These are phyloP conservation scores for Pichia sp. DNA, from an alignment of 1,139 yeast genomes.

Conservation along the genomic window DNA sequence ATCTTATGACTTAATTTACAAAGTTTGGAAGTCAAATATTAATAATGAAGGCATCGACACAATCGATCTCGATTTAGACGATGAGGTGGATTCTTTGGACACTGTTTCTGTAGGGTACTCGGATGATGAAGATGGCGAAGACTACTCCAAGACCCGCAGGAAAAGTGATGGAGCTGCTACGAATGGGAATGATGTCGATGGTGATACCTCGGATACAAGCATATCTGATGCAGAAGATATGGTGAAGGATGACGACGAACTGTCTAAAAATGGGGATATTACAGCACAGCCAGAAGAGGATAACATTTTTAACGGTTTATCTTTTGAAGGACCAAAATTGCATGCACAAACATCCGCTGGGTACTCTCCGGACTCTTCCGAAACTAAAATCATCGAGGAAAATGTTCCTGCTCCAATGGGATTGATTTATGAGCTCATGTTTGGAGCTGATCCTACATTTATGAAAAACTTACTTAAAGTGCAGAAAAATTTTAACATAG, in stretches of 20 bases:
- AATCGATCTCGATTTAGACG: slow-evolving; percentile 24
- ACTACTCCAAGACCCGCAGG: slow-evolving; percentile 7
- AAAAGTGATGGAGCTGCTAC: neutral
- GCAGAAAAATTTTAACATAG: slow-evolving; percentile 69
- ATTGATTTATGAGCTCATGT: slow-evolving; percentile 61
- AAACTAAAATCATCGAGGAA: slow-evolving; percentile 61
- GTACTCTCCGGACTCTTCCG: slow-evolving; percentile 52
- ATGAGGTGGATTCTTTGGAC: slow-evolving; percentile 24
- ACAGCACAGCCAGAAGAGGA: slow-evolving; percentile 31
- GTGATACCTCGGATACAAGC: slow-evolving; percentile 20
- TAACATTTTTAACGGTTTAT: slow-evolving; percentile 39
- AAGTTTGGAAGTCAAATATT: slow-evolving; percentile 46
- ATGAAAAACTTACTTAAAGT: slow-evolving; percentile 50
- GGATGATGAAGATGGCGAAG: slow-evolving; percentile 25
- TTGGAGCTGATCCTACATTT: slow-evolving; percentile 68
- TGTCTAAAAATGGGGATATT: neutral
- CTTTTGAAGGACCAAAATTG: slow-evolving; percentile 49
- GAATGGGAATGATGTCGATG: neutral
- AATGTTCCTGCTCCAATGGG: slow-evolving; percentile 73
- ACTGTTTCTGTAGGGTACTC: slow-evolving; percentile 20
- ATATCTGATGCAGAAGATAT: slow-evolving; percentile 30
- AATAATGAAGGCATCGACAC: slow-evolving; percentile 14
- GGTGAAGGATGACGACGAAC: slow-evolving; percentile 35
- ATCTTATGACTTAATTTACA: slow-evolving; percentile 55
- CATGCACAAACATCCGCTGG: slow-evolving; percentile 52